A percentile compares a stretch with the other conserved stretches of the same genome.
phyloP scores from a whole-genome alignment of 495 filamentous ascomycete genomes.

The Podospora pseudopauciseta region DNA sequence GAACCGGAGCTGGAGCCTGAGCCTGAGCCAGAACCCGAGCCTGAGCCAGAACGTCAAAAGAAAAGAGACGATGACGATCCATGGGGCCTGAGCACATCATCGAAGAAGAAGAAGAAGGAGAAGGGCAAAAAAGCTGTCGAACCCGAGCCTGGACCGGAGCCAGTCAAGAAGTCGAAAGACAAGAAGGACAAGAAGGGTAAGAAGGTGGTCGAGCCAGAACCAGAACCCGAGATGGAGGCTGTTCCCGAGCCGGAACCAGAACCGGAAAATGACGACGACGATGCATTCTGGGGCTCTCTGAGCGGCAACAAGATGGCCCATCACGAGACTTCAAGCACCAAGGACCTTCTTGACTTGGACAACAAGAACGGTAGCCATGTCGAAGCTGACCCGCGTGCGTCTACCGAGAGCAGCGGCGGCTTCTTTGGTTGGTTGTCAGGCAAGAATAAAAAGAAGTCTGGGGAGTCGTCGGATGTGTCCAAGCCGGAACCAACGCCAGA shows the following conservation, averaged over 20 bases:
- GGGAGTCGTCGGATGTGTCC: slow-evolving; percentile 15
- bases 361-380: slow-evolving; percentile 5
- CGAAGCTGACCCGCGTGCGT: slow-evolving; percentile 22
- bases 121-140: slow-evolving; percentile 23
- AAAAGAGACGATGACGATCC: slow-evolving; percentile 20
- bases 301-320: neutral
- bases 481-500: slow-evolving; percentile 38
- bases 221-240: slow-evolving; percentile 16
- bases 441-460: slow-evolving; percentile 37
- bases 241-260: slow-evolving; percentile 23
- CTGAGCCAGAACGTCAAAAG: slow-evolving; percentile 19
- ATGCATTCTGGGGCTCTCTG: slow-evolving; percentile 12
- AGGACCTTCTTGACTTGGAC: slow-evolving; percentile 35
- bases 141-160: slow-evolving; percentile 19
- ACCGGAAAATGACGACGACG: slow-evolving; percentile 20
- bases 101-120: slow-evolving; percentile 35
- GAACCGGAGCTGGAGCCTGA: slow-evolving; percentile 15
- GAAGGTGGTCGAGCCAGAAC: slow-evolving; percentile 14
- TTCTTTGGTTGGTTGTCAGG: slow-evolving; percentile 33
- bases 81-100: slow-evolving; percentile 14
- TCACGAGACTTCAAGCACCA: slow-evolving; percentile 6
- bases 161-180: slow-evolving; percentile 14
- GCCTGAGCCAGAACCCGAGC: slow-evolving; percentile 17
- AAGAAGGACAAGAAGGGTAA: slow-evolving; percentile 36
- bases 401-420: slow-evolving; percentile 34